A percentile compares a stretch with the other conserved stretches of the same genome.
These are phyloP conservation scores for Prillingera fragicola DNA, from an alignment of 1,284 basidiomycete genomes.

Conservation along the genomic window DNA sequence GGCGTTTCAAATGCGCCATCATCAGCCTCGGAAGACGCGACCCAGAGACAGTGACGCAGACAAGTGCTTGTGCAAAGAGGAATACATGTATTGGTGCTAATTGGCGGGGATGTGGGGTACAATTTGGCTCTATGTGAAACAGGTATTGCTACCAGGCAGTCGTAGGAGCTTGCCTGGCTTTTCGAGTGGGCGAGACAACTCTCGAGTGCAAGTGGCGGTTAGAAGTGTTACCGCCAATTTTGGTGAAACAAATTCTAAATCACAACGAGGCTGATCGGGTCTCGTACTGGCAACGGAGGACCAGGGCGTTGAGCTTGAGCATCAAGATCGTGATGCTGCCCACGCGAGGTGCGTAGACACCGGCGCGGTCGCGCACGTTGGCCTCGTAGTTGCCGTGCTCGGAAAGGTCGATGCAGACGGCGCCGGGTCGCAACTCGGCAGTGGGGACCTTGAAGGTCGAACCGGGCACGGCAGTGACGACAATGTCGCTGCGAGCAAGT, in stretches of 20 bases:
- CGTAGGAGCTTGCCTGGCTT: too few relatives aligned
- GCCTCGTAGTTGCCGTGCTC: conserved; percentile 23
- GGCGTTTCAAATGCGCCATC: not conserved
- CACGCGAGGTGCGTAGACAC: conserved; percentile 17
- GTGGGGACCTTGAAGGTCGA: conserved; percentile 21
- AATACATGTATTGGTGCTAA: too few relatives aligned
- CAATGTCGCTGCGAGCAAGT: conserved; percentile 55
- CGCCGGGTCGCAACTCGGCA: conserved; percentile 9
- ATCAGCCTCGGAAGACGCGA: not conserved
- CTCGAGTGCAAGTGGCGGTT: too few relatives aligned
- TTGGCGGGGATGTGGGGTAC: too few relatives aligned
- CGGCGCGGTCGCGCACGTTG: conserved; percentile 20
- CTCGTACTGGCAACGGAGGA: conserved; percentile 8
- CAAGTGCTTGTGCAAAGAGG: too few relatives aligned
- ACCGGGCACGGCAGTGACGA: conserved; percentile 67
- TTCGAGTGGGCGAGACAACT: too few relatives aligned
- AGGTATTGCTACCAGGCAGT: too few relatives aligned
- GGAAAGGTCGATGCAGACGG: conserved; percentile 27
- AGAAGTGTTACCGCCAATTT: too few relatives aligned
- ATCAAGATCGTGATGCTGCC: conserved; percentile 28
- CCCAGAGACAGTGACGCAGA: not conserved
- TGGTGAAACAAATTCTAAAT: too few relatives aligned
- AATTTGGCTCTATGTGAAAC: too few relatives aligned
- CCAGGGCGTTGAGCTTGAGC: conserved; percentile 23
- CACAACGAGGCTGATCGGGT: too few relatives aligned